These are phyloP conservation scores for Paraglomus brasilianum DNA, from an alignment of 192 early-diverging fungal species.

Conservation along the genomic window DNA sequence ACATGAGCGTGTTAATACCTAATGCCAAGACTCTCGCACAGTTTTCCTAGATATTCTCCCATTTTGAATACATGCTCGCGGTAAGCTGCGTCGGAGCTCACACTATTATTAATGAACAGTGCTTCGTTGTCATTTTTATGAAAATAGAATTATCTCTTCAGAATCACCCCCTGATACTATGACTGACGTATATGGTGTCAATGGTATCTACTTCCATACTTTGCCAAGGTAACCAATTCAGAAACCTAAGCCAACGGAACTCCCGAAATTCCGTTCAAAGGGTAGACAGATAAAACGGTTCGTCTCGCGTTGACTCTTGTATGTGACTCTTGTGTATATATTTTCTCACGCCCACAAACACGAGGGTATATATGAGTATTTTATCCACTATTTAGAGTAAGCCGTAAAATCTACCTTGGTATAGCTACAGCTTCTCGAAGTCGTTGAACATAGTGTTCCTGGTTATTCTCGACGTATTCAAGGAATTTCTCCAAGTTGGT, in stretches of 20 bases:
- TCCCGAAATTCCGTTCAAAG: not conserved
- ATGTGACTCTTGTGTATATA: not conserved
- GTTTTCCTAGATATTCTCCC: constrained; percentile 80
- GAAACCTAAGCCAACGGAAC: constrained; percentile 4
- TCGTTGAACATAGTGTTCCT: constrained; percentile 77
- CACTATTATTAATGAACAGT: constrained; percentile 43
- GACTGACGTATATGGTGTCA: not conserved
- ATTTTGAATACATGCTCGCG: constrained; percentile 85
- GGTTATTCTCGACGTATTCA: constrained; percentile 73
- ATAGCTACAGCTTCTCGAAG: constrained; percentile 89
- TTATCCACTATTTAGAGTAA: not conserved
- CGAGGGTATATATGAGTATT: not conserved
- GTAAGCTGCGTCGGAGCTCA: constrained; percentile 68
- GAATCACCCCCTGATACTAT: not conserved
- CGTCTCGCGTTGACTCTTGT: not conserved
- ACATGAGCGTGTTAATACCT: constrained; percentile 35
- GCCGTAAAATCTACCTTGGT: constrained; percentile 58
- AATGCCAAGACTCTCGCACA: constrained; percentile 73
- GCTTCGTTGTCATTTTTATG: not conserved
- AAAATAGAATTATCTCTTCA: not conserved
- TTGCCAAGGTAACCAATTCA: not conserved
- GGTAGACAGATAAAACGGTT: not conserved
- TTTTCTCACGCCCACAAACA: not conserved
- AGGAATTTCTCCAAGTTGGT: constrained; percentile 68
- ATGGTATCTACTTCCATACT: not conserved